Percentiles rank a stretch among this genome's conserved stretches.
Conservation (phyloP, 2,329 filamentous ascomycete genomes). For the Parastagonospora nodorum region DNA sequence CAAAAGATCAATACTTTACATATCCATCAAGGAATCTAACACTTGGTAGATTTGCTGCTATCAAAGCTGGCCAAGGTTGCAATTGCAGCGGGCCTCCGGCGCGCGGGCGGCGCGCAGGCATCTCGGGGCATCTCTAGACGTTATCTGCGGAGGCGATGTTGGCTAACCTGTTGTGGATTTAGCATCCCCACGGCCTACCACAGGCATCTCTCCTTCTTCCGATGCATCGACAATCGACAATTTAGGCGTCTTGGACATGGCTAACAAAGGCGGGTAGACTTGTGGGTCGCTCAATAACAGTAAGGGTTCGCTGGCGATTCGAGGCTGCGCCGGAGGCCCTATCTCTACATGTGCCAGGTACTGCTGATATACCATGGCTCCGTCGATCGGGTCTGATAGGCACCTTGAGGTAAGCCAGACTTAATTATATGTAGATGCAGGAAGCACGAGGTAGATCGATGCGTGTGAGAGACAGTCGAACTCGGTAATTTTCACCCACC, state of each 20-base stretch:
- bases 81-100: slow-evolving; percentile 21
- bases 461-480: too few species aligned
- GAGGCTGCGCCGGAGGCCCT: too few species aligned
- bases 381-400: too few species aligned
- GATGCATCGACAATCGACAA: background rate
- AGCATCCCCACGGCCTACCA: slow-evolving; percentile 2
- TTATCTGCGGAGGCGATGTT: slow-evolving; percentile 13
- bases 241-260: background rate
- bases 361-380: too few species aligned
- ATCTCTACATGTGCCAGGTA: too few species aligned
- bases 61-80: slow-evolving; percentile 1
- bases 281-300: too few species aligned
- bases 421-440: background rate
- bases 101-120: slow-evolving; percentile 12
- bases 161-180: slow-evolving; percentile 2
- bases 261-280: too few species aligned
- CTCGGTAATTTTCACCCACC: too few species aligned
- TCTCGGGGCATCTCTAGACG: background rate
- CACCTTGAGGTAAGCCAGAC: too few species aligned
- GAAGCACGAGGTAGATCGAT: too few species aligned
- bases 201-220: background rate
- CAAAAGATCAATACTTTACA: slow-evolving; percentile 1
- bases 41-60: slow-evolving; percentile 9
- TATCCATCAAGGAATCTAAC: background rate
- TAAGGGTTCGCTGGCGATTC: too few species aligned